Conservation (phyloP, 371 early-diverging fungal genomes). For the Entomophthora muscae region DNA sequence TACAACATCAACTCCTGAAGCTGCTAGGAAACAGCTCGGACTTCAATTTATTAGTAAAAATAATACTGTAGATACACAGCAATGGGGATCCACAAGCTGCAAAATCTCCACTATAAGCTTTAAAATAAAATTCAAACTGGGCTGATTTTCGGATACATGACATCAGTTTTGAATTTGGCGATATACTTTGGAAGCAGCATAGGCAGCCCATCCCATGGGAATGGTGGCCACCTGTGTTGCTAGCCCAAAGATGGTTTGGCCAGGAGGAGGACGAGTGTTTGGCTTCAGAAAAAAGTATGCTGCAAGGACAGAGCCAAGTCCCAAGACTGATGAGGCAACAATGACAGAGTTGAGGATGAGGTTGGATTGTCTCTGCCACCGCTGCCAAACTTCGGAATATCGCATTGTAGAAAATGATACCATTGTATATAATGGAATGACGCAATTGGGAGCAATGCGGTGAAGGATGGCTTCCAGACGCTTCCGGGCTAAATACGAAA, state of each 20-base stretch:
- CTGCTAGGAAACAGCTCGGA: too few relatives aligned
- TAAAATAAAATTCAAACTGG: too few relatives aligned
- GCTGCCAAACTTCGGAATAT: constrained; percentile 51
- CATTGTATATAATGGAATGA: constrained; percentile 92
- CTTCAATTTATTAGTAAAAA: too few relatives aligned
- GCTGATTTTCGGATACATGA: too few relatives aligned
- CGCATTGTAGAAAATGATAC: constrained; percentile 80
- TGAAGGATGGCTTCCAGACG: constrained; percentile 59
- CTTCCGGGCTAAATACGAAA: constrained; percentile 52
- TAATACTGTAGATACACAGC: too few relatives aligned
- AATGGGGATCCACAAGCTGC: too few relatives aligned
- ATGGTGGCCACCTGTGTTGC: not conserved
- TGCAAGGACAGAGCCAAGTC: not conserved
- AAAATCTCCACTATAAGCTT: too few relatives aligned
- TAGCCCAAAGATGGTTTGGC: not conserved
- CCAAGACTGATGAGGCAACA: not conserved
- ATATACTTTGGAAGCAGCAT: not conserved
- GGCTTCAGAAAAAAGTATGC: not conserved
- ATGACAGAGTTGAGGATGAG: not conserved
- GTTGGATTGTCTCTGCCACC: constrained; percentile 28
- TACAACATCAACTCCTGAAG: too few relatives aligned
- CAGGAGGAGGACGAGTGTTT: not conserved
- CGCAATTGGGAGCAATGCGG: constrained; percentile 36
- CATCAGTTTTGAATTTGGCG: not conserved
- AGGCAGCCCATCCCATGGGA: not conserved